Evolutionary conservation across 2,329 filamentous ascomycete species (phyloP).

Genomic region (Hirsutella thompsonii): DNA sequence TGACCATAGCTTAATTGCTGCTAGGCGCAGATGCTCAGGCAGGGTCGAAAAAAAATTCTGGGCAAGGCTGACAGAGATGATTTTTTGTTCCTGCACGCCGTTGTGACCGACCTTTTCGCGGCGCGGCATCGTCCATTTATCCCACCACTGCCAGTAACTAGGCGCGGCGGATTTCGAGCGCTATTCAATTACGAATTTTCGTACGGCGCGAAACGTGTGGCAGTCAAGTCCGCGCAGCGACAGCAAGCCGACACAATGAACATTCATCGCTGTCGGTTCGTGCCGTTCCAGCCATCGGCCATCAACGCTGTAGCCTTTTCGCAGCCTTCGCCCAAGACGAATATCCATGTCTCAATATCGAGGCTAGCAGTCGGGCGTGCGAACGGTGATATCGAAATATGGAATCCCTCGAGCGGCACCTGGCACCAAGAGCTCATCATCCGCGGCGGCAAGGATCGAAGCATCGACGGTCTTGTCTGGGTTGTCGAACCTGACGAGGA

Average conservation of each 20-base stretch:
- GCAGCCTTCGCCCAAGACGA: conserved; percentile 43
- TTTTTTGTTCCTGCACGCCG: neutral
- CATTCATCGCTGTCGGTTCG: conserved; percentile 92
- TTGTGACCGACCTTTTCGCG: neutral
- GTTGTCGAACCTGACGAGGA: conserved; percentile 71
- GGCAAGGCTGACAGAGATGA: conserved; percentile 4
- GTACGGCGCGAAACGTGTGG: neutral
- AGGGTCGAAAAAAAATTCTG: conserved; percentile 18
- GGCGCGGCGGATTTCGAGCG: no score
- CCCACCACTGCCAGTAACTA: conserved; percentile 1
- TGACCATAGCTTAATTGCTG: conserved; percentile 20
- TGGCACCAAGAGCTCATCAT: conserved; percentile 90
- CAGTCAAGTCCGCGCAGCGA: neutral
- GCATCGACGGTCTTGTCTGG: conserved; percentile 86
- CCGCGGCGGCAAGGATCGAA: conserved; percentile 69
- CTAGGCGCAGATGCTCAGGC: neutral
- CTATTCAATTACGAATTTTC: no score
- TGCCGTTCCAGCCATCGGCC: conserved; percentile 78
- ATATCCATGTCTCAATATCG: conserved; percentile 39
- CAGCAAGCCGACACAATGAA: conserved; percentile 49
- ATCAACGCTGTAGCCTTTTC: conserved; percentile 96
- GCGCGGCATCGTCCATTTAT: neutral
- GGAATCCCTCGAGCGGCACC: conserved; percentile 70
- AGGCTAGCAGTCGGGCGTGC: conserved; percentile 81
- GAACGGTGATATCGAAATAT: conserved; percentile 95